phyloP scores from a whole-genome alignment of 352 stramenopile genomes.

The Globisporangium mamillatum region DNA sequence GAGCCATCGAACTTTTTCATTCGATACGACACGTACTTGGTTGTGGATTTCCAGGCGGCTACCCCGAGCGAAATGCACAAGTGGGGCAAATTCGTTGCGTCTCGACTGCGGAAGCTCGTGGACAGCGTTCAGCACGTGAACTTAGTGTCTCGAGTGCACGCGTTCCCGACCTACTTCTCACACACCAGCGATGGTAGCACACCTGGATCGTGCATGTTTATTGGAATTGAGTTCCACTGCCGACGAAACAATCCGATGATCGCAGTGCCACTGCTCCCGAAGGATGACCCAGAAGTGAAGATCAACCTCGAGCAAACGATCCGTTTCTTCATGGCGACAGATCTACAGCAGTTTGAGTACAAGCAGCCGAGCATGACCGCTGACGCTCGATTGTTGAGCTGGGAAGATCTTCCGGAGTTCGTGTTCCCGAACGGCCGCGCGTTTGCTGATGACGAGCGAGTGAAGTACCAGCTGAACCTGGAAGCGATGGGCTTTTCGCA shows the following conservation, averaged over 20 bases:
- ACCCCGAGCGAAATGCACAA: slow-evolving; percentile 68
- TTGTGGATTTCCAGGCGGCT: slow-evolving; percentile 63
- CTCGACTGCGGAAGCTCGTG: slow-evolving; percentile 74
- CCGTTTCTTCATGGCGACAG: slow-evolving; percentile 79
- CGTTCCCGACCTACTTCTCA: slow-evolving; percentile 66
- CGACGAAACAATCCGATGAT: slow-evolving; percentile 28
- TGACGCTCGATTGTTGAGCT: slow-evolving; percentile 46
- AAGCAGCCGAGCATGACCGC: slow-evolving; percentile 66
- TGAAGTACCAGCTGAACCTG: slow-evolving; percentile 60
- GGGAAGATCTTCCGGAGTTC: slow-evolving; percentile 67
- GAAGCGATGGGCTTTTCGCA: slow-evolving; percentile 54
- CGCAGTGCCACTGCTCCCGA: slow-evolving; percentile 18
- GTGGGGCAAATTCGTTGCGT: slow-evolving; percentile 82
- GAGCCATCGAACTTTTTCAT: slow-evolving; percentile 83
- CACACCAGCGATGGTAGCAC: slow-evolving; percentile 34
- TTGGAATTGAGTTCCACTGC: slow-evolving; percentile 74
- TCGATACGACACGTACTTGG: slow-evolving; percentile 76
- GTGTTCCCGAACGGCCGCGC: slow-evolving; percentile 55
- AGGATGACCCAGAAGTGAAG: slow-evolving; percentile 72
- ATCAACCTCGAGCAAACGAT: slow-evolving; percentile 75
- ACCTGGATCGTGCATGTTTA: slow-evolving; percentile 76
- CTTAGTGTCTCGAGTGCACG: slow-evolving; percentile 56
- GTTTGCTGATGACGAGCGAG: slow-evolving; percentile 47
- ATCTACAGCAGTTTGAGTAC: slow-evolving; percentile 81
- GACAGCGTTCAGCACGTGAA: slow-evolving; percentile 69